Percentiles rank a stretch among this genome's conserved stretches.
phyloP scores from a whole-genome alignment of 164 flowering plant species.

The Nelumbo lutea region DNA sequence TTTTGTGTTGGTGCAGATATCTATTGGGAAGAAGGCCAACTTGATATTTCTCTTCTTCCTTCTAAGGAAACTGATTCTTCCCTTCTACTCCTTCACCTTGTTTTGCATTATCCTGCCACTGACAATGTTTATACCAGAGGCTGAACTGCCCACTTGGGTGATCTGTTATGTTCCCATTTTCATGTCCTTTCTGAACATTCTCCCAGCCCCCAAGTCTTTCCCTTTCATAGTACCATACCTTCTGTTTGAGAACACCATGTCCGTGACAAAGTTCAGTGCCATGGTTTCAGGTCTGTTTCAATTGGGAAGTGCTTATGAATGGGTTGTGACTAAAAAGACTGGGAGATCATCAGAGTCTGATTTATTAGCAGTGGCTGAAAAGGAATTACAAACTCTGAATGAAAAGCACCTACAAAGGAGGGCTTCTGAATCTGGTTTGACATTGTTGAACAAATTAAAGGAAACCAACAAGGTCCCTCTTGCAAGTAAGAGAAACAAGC shows the following conservation, averaged over 20 bases:
- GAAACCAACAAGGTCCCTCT: constrained; percentile 20
- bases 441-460: constrained; percentile 37
- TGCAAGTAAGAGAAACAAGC: constrained; percentile 35
- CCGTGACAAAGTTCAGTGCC: constrained; percentile 75
- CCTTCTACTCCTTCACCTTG: constrained; percentile 75
- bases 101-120: constrained; percentile 67
- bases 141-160: constrained; percentile 66
- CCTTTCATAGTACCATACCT: constrained; percentile 73
- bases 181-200: constrained; percentile 62
- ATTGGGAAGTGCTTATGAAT: constrained; percentile 66
- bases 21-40: constrained; percentile 61
- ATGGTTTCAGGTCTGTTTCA: constrained; percentile 75
- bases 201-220: constrained; percentile 62
- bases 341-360: constrained; percentile 72
- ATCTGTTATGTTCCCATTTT: constrained; percentile 60
- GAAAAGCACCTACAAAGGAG: constrained; percentile 45
- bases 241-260: constrained; percentile 79
- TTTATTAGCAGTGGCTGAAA: constrained; percentile 48
- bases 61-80: constrained; percentile 61
- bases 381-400: constrained; percentile 35
- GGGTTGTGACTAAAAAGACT: constrained; percentile 75
- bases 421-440: constrained; percentile 50
- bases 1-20: constrained; percentile 37
- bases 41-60: constrained; percentile 72
- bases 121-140: constrained; percentile 77